Conservation (phyloP, 352 stramenopile species). For the Phytopythium boreale region DNA sequence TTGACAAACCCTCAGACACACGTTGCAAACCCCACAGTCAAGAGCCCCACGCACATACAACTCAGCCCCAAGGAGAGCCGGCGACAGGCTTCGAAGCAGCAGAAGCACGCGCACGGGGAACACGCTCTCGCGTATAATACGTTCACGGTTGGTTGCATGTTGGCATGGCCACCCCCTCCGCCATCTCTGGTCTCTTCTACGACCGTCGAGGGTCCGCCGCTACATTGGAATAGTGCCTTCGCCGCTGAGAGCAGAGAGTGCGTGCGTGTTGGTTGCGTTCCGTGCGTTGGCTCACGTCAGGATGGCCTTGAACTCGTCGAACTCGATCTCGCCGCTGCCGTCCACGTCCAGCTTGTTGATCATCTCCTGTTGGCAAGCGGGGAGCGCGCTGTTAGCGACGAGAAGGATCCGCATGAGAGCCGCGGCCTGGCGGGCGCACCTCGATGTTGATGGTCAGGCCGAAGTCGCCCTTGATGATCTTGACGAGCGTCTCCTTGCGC, state of each 20-base stretch:
- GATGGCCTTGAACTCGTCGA: conserved; percentile 95
- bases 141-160: background rate
- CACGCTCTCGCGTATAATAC: too few species aligned
- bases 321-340: conserved; percentile 94
- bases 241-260: background rate
- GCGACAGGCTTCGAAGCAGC: too few species aligned
- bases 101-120: background rate
- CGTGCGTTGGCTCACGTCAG: conserved; percentile 42
- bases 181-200: too few species aligned
- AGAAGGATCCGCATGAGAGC: background rate
- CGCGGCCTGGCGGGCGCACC: conserved; percentile 10
- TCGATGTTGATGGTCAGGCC: conserved; percentile 97
- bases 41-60: too few species aligned
- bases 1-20: too few species aligned
- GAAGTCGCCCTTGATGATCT: conserved; percentile 97
- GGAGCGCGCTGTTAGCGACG: background rate
- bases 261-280: too few species aligned
- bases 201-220: too few species aligned
- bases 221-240: conserved; percentile 5
- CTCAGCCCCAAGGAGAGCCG: too few species aligned
- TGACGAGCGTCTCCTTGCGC: conserved; percentile 84
- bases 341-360: conserved; percentile 97
- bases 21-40: too few species aligned
- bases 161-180: background rate
- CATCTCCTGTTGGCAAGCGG: conserved; percentile 69